phyloP scores from a whole-genome alignment of 257 asterid genomes.

The Misopates orontium region DNA sequence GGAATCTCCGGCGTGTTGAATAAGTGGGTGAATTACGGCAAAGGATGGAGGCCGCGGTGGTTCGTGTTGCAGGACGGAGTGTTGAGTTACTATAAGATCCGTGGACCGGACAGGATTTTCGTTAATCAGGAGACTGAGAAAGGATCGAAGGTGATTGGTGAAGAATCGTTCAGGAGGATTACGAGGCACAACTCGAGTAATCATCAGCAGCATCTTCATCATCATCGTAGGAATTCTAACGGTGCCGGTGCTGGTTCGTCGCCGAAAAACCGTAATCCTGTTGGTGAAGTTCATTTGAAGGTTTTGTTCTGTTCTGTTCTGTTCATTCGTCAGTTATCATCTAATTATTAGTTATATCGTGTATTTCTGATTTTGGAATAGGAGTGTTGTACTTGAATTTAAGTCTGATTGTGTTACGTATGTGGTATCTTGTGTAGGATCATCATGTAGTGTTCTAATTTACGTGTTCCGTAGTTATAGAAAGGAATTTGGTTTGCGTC shows the following conservation, averaged over 20 bases:
- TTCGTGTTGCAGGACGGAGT: constrained; percentile 95
- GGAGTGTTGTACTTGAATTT: not conserved
- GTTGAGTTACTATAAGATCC: constrained; percentile 91
- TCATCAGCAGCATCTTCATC: not conserved
- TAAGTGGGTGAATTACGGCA: constrained; percentile 98
- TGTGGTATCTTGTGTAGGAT: not conserved
- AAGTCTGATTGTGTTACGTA: too few species aligned
- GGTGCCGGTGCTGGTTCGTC: constrained; percentile 30
- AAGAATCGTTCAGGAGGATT: constrained; percentile 62
- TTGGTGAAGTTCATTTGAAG: constrained; percentile 59
- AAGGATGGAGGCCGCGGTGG: constrained; percentile 98
- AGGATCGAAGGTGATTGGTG: constrained; percentile 85
- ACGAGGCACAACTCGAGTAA: not conserved
- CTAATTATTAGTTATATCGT: not conserved
- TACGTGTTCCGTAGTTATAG: too few species aligned
- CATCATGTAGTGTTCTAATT: too few species aligned
- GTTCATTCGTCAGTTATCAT: not conserved
- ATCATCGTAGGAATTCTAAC: constrained; percentile 36
- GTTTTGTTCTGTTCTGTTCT: not conserved
- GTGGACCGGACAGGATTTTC: constrained; percentile 80
- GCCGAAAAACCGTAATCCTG: constrained; percentile 52
- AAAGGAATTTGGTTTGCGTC: not conserved
- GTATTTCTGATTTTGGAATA: constrained; percentile 5
- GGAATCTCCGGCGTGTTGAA: constrained; percentile 77
- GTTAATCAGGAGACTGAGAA: constrained; percentile 64